Evolutionary conservation across 225 moss, liverwort and hornwort genomes (phyloP).

Genomic region (Bryoerythrophyllum caledonicum): DNA sequence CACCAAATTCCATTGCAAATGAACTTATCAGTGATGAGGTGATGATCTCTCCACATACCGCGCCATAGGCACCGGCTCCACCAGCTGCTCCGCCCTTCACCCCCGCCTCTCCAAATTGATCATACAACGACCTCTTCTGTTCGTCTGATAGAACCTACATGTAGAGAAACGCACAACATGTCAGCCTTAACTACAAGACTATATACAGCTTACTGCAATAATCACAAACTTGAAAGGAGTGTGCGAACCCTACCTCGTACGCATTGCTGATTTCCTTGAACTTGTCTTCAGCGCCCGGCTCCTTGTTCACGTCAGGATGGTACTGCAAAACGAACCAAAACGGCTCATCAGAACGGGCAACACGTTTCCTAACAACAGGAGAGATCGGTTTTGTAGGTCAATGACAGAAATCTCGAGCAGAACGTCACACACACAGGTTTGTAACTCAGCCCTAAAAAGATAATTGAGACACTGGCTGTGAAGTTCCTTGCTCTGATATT

Average conservation of each 20-base stretch:
- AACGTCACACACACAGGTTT: not conserved
- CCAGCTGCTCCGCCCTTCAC: slow-evolving; percentile 67
- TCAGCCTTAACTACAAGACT: not conserved
- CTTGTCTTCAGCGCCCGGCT: slow-evolving; percentile 92
- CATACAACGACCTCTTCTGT: slow-evolving; percentile 92
- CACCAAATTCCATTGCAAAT: not conserved
- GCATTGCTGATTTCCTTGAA: slow-evolving; percentile 99
- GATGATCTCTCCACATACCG: slow-evolving; percentile 45
- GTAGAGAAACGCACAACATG: slow-evolving; percentile 4
- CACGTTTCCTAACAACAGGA: not conserved
- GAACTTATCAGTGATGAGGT: not conserved
- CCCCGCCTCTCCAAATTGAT: slow-evolving; percentile 96
- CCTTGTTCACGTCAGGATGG: slow-evolving; percentile 98
- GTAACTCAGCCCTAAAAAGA: not conserved
- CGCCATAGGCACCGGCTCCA: slow-evolving; percentile 82
- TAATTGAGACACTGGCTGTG: not conserved
- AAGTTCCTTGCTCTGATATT: slow-evolving; percentile 1
- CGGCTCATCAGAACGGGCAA: slow-evolving; percentile 9
- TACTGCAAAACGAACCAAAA: slow-evolving; percentile 55
- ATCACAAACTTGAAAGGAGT: too few species aligned
- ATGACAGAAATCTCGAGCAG: not conserved
- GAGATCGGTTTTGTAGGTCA: not conserved
- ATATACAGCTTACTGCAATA: too few species aligned
- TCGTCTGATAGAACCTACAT: slow-evolving; percentile 95
- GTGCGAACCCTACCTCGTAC: slow-evolving; percentile 71